These are phyloP conservation scores for Scedosporium apiospermum DNA, from an alignment of 2,329 filamentous ascomycete genomes.

Conservation along the genomic window DNA sequence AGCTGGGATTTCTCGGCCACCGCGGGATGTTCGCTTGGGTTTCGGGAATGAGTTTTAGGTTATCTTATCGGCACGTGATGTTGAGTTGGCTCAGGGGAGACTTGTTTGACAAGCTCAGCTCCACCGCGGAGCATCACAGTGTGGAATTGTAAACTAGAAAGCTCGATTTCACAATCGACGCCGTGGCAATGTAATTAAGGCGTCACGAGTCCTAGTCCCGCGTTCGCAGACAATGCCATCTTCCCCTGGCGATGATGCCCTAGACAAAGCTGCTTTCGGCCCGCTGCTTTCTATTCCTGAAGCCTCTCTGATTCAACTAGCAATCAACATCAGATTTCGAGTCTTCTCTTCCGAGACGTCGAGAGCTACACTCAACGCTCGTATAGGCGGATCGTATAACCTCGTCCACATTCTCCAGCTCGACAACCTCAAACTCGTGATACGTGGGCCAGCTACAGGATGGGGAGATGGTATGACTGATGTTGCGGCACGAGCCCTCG, in stretches of 20 bases:
- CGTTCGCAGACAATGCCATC: not conserved
- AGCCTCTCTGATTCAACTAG: not conserved
- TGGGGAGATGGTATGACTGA: not conserved
- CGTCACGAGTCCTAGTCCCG: no score
- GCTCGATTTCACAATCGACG: no score
- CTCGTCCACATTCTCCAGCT: not conserved
- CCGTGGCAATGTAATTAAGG: no score
- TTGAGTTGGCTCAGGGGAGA: no score
- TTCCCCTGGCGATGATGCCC: not conserved
- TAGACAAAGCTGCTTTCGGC: not conserved
- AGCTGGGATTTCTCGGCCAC: not conserved
- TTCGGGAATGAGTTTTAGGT: no score
- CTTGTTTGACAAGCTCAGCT: no score
- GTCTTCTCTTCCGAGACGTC: not conserved
- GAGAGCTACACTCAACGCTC: not conserved
- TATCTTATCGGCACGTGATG: no score
- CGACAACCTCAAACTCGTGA: not conserved
- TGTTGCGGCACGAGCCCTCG: not conserved
- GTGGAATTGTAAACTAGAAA: no score
- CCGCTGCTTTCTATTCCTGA: not conserved
- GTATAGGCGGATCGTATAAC: not conserved
- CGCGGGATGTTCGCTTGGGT: no score
- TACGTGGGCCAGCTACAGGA: not conserved
- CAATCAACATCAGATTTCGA: not conserved
- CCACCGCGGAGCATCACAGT: no score